A percentile compares a stretch with the other conserved stretches of the same genome.
Conservation (phyloP, 2,329 filamentous ascomycete species). For the Fusarium heterosporum region DNA sequence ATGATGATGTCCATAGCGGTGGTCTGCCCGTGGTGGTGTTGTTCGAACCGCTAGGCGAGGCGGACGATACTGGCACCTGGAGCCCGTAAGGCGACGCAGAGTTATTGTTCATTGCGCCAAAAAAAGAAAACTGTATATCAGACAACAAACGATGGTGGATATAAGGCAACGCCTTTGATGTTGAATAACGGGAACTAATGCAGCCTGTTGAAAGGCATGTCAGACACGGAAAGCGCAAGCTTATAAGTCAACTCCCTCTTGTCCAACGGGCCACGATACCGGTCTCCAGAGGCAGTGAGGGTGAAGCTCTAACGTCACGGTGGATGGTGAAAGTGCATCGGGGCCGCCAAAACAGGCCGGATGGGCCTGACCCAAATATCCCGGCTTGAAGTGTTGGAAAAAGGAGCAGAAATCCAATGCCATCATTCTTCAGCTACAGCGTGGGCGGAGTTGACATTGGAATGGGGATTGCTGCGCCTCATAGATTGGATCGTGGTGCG, state of each 20-base stretch:
- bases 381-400: neutral
- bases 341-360: conserved; percentile 33
- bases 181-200: conserved; percentile 18
- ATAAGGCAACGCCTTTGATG: conserved; percentile 7
- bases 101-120: conserved; percentile 27
- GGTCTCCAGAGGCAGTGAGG: conserved; percentile 35
- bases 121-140: neutral
- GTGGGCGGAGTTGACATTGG: conserved; percentile 15
- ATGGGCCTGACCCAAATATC: conserved; percentile 22
- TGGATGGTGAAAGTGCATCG: conserved; percentile 11
- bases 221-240: conserved; percentile 18
- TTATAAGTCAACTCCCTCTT: conserved; percentile 38
- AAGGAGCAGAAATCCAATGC: neutral
- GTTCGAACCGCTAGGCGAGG: conserved; percentile 48
- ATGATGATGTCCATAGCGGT: conserved; percentile 65
- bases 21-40: conserved; percentile 61
- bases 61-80: conserved; percentile 36
- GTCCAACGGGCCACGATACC: conserved; percentile 11
- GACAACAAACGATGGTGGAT: neutral
- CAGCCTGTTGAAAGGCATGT: conserved; percentile 28
- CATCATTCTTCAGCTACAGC: neutral
- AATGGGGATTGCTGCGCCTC: conserved; percentile 37
- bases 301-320: neutral
- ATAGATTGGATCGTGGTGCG: conserved; percentile 21
- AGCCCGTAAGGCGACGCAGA: conserved; percentile 34